Evolutionary conservation across 2,329 filamentous ascomycete genomes (phyloP).

Genomic region (Saccharata proteae): DNA sequence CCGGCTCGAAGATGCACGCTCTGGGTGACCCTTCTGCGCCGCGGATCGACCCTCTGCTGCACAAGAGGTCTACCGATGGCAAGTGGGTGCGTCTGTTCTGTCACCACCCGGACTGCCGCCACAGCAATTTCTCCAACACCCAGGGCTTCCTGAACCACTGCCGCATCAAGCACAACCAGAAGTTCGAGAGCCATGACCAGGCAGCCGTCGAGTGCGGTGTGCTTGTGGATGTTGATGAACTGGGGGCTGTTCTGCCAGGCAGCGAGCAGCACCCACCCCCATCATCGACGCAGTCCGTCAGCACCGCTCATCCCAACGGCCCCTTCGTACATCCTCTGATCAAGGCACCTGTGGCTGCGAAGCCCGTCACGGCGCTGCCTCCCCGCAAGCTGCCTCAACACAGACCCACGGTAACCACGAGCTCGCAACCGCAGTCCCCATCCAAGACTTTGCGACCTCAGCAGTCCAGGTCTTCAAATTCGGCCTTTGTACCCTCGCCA

Average conservation of each 20-base stretch:
- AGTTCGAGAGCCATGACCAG: constrained; percentile 92
- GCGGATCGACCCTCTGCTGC: constrained; percentile 68
- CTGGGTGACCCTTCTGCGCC: constrained; percentile 30
- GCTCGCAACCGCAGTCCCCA: not conserved
- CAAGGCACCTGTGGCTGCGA: not conserved
- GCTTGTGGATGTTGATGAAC: constrained; percentile 59
- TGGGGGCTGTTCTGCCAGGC: constrained; percentile 11
- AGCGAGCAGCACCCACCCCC: constrained; percentile 13
- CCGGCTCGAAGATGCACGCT: constrained; percentile 30
- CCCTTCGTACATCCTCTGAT: constrained; percentile 25
- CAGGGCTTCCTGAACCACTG: constrained; percentile 99
- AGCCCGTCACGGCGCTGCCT: constrained; percentile 8
- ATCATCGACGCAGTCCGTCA: no score
- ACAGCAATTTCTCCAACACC: constrained; percentile 88
- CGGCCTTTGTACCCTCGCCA: constrained; percentile 25
- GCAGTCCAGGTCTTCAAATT: constrained; percentile 6
- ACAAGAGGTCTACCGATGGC: constrained; percentile 73
- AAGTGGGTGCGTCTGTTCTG: constrained; percentile 84
- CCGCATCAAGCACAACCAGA: constrained; percentile 83
- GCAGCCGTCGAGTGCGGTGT: constrained; percentile 82
- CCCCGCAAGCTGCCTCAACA: constrained; percentile 6
- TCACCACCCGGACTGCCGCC: constrained; percentile 54
- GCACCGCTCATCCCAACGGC: constrained; percentile 11
- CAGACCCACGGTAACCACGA: not conserved
- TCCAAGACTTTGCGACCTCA: constrained; percentile 1